Conservation (phyloP, 208 protist species). For the Trypanosoma cruzi region DNA sequence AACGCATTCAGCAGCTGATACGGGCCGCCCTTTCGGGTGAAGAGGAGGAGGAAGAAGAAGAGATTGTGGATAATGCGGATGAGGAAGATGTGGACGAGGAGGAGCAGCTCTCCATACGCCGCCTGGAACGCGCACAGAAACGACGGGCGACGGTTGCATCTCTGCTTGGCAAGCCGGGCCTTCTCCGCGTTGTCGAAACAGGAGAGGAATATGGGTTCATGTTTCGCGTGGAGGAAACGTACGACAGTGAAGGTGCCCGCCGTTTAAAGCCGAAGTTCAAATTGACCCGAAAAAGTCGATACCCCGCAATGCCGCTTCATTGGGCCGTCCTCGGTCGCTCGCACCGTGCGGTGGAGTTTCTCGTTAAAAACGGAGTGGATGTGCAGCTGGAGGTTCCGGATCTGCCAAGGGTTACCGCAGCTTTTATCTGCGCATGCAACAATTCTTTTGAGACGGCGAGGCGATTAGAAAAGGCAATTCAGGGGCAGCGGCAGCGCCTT, state of each 20-base stretch:
- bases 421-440: constrained; percentile 50
- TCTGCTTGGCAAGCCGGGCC: constrained; percentile 5
- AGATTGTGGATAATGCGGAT: constrained; percentile 9
- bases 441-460: constrained; percentile 42
- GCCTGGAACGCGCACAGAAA: constrained; percentile 1
- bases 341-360: constrained; percentile 54
- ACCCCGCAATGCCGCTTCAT: constrained; percentile 64
- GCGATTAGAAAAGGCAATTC: constrained; percentile 34
- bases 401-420: constrained; percentile 23
- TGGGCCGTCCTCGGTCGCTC: constrained; percentile 76
- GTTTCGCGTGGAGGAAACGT: constrained; percentile 19
- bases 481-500: constrained; percentile 29
- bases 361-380: constrained; percentile 60
- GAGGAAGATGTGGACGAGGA: constrained; percentile 35
- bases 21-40: constrained; percentile 22
- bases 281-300: constrained; percentile 56
- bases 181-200: constrained; percentile 22
- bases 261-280: constrained; percentile 47
- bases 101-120: constrained; percentile 10
- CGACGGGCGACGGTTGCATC: constrained; percentile 18
- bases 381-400: constrained; percentile 29
- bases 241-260: neutral
- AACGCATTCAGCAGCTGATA: constrained; percentile 64
- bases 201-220: constrained; percentile 29
- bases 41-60: constrained; percentile 20